Percentiles rank a stretch among this genome's conserved stretches.
Conservation (phyloP, 2,329 filamentous ascomycete species). For the Fusarium heterosporum region DNA sequence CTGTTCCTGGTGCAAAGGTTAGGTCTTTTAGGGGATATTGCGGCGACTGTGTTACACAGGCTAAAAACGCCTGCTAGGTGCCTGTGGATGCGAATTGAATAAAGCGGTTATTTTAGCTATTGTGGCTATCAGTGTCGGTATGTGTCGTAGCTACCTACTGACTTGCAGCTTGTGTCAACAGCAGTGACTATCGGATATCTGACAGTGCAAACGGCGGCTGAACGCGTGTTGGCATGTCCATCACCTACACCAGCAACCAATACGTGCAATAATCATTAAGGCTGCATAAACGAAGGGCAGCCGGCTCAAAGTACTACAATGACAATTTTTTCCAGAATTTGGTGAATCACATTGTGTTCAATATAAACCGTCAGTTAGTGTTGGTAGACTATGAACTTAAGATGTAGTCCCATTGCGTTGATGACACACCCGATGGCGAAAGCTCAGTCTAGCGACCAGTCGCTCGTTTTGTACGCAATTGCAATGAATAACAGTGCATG, state of each 20-base stretch:
- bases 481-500: too few species aligned
- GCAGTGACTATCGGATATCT: not conserved
- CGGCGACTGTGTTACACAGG: not conserved
- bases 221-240: not conserved
- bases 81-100: not conserved
- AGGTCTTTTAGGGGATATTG: too few species aligned
- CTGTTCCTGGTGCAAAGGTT: too few species aligned
- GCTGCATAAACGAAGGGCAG: not conserved
- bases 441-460: too few species aligned
- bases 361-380: too few species aligned
- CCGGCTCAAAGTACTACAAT: not conserved
- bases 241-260: not conserved
- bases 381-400: too few species aligned
- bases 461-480: too few species aligned
- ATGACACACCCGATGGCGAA: too few species aligned
- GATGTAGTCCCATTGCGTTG: too few species aligned
- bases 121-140: not conserved
- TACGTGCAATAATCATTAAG: not conserved
- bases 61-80: not conserved
- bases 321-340: not conserved
- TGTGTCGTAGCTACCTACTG: not conserved
- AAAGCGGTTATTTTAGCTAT: not conserved
- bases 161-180: not conserved
- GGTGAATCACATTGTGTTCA: not conserved
- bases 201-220: conserved; percentile 25